Evolutionary conservation across 805 yeast genomes (phyloP).

Genomic region (Suhomyces pyralidae): DNA sequence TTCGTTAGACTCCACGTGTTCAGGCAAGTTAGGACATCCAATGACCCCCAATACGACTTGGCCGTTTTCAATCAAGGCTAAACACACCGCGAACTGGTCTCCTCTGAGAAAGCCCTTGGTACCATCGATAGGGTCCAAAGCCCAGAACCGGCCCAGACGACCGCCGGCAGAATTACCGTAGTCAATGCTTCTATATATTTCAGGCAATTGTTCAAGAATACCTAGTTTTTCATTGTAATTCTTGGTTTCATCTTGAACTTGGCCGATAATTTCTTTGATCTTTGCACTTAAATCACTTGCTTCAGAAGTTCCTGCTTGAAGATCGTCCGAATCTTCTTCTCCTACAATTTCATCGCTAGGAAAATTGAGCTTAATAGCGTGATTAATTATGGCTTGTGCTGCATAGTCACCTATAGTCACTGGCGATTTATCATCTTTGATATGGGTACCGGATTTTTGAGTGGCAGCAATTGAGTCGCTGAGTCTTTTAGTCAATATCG

Average conservation of each 20-base stretch:
- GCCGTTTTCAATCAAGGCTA: conserved; percentile 85
- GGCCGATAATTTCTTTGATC: conserved; percentile 59
- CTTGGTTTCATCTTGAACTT: conserved; percentile 48
- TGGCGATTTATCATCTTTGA: conserved; percentile 87
- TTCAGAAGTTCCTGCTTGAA: conserved; percentile 43
- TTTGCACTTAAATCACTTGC: conserved; percentile 46
- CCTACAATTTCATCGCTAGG: conserved; percentile 88
- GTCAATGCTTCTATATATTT: conserved; percentile 67
- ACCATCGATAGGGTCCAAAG: conserved; percentile 97
- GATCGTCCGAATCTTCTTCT: conserved; percentile 80
- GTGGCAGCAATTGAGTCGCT: conserved; percentile 53
- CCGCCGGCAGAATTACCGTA: conserved; percentile 83
- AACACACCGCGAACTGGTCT: conserved; percentile 94
- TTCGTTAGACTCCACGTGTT: conserved; percentile 37
- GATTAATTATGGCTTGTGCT: conserved; percentile 88
- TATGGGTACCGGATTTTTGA: conserved; percentile 53
- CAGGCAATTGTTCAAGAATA: conserved; percentile 38
- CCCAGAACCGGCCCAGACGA: conserved; percentile 82
- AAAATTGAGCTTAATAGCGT: conserved; percentile 74
- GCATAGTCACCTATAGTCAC: conserved; percentile 97
- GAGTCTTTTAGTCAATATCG: conserved; percentile 64
- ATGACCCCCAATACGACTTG: conserved; percentile 85
- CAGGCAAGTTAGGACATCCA: conserved; percentile 91
- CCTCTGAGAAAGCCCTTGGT: conserved; percentile 94
- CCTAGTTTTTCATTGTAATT: conserved; percentile 36